Evolutionary conservation across 805 yeast species (phyloP), one percentile per base, ranked within the genome.

Genomic region (Nakazawaea populi): DNA sequence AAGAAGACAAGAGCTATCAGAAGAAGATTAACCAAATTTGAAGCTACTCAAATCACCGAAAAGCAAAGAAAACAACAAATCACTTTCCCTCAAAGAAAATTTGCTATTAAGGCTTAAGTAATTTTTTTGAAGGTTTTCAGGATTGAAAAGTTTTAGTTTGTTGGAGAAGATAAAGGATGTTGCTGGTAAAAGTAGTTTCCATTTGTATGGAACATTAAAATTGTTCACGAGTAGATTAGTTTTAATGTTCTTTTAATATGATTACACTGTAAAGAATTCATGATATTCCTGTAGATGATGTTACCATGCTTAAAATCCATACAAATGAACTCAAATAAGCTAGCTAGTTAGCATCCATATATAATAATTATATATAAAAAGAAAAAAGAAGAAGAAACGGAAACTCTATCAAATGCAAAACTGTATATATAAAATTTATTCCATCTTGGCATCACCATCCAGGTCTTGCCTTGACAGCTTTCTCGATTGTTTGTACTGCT

Each of bases 1-100:
- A 94, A 94, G 92, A 89, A 94, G 87, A 94, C 99, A 78, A 92
- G 98, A 86, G 98, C 99, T 76, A 79, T 92, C 78, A 92, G 99
- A 88, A 88, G 98, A 84, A 83, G 85, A 72, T 83, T 94, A 72
- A 83, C 97, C 75, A 80, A 86, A 71, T 75, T 76, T 76, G 97
- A 94, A 81, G 85, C 88, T 73, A 70, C 81, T 67, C 77, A 78
- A 73, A 75, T 77, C 73, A 92, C 98, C 70, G 86, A 77, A 66
- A 90, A 87, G 83, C 89, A 91, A 73, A 82, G 81, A 77, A 94
- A 94, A 91, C 85, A 81, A 78, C 82, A 82, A 70, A 81, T 83
- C 69, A 96, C 97, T 77, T 90, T 85, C 96, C 98, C 99, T 75
- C 91, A 86, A 80, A 90, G 96, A 85, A 87, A 87, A 79, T 94